A percentile compares a stretch with the other conserved stretches of the same genome.
Conservation (phyloP, 257 asterid species). For the Verbena officinalis region DNA sequence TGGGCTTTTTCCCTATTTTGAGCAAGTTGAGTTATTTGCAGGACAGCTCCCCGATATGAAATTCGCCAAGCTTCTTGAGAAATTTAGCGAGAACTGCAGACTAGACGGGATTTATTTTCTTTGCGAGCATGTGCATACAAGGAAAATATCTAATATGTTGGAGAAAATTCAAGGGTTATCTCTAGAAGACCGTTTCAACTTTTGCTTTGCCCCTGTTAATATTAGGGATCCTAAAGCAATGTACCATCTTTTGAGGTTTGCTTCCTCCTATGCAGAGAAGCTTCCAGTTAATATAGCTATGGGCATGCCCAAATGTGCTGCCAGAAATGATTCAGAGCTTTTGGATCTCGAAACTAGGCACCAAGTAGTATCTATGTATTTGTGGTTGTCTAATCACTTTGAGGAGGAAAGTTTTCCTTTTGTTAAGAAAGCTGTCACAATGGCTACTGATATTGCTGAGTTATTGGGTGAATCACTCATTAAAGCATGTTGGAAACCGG, state of each 20-base stretch:
- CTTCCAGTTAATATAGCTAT: slow-evolving; percentile 88
- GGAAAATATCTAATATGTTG: slow-evolving; percentile 85
- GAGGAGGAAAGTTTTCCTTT: slow-evolving; percentile 76
- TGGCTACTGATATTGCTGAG: slow-evolving; percentile 84
- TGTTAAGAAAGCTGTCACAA: slow-evolving; percentile 72
- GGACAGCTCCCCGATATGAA: slow-evolving; percentile 64
- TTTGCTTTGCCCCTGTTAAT: slow-evolving; percentile 93
- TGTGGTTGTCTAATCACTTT: slow-evolving; percentile 92
- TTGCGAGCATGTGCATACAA: slow-evolving; percentile 73
- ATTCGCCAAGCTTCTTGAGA: slow-evolving; percentile 71
- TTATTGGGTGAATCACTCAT: slow-evolving; percentile 77
- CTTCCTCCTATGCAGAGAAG: slow-evolving; percentile 66
- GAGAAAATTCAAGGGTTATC: slow-evolving; percentile 77
- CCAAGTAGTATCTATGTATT: slow-evolving; percentile 89
- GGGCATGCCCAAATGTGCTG: slow-evolving; percentile 82
- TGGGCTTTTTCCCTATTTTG: slow-evolving; percentile 93
- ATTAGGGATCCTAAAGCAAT: slow-evolving; percentile 89
- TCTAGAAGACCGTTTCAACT: slow-evolving; percentile 83
- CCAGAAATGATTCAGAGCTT: slow-evolving; percentile 88
- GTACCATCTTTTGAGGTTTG: slow-evolving; percentile 83
- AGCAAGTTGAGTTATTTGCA: slow-evolving; percentile 89
- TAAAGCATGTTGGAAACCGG: slow-evolving; percentile 86
- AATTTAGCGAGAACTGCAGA: slow-evolving; percentile 68
- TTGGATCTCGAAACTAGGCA: slow-evolving; percentile 94
- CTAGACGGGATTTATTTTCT: slow-evolving; percentile 80